phyloP scores from a whole-genome alignment of 2,329 filamentous ascomycete species.

The Hypomyces rosellus region DNA sequence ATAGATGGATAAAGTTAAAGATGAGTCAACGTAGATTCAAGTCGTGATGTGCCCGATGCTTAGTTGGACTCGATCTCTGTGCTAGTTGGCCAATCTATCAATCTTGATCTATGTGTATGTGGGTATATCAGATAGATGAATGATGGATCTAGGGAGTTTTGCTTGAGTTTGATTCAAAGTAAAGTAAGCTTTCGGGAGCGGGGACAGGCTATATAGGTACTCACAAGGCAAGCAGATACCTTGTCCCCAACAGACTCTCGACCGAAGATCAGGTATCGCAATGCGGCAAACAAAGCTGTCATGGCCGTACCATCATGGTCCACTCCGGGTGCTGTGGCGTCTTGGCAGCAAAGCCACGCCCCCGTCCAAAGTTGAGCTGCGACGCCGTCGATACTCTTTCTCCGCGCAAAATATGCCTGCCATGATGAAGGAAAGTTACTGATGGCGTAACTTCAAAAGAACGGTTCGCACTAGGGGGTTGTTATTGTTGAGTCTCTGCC shows the following conservation, averaged over 20 bases:
- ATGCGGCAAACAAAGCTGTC: not conserved
- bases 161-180: not conserved
- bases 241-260: not conserved
- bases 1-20: constrained; percentile 14
- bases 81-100: too few relatives aligned
- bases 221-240: not conserved
- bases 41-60: too few relatives aligned
- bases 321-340: not conserved
- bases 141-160: not conserved
- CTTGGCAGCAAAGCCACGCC: constrained; percentile 1
- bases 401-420: not conserved
- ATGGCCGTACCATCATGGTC: not conserved
- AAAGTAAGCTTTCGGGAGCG: not conserved
- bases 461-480: too few relatives aligned
- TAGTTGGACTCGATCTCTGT: too few relatives aligned
- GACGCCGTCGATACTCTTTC: not conserved
- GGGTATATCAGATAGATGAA: not conserved
- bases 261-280: not conserved
- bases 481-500: not conserved
- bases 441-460: not conserved
- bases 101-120: constrained; percentile 2
- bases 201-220: constrained; percentile 8
- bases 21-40: not conserved
- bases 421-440: too few relatives aligned
- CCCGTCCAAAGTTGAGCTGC: not conserved